These are phyloP conservation scores for Corynespora cassiicola DNA, from an alignment of 2,329 filamentous ascomycete species.

Conservation along the genomic window DNA sequence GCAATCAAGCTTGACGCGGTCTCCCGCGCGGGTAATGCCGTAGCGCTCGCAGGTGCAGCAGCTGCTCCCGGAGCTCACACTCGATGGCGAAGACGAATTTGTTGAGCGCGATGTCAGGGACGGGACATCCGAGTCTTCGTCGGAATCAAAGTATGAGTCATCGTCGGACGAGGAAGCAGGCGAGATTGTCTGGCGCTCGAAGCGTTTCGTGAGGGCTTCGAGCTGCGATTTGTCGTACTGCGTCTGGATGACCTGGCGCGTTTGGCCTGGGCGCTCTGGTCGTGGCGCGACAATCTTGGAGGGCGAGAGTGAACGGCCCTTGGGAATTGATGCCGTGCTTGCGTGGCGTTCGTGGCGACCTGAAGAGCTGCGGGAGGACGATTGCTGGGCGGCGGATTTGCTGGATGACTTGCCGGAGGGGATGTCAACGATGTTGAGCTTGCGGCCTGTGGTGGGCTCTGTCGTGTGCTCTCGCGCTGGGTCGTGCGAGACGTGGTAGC, in stretches of 20 bases:
- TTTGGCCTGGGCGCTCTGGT: conserved; percentile 86
- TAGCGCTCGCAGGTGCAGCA: conserved; percentile 94
- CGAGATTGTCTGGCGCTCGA: conserved; percentile 75
- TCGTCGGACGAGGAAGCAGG: conserved; percentile 69
- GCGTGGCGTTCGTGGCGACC: conserved; percentile 58
- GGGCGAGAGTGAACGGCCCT: conserved; percentile 85
- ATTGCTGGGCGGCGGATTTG: conserved; percentile 44
- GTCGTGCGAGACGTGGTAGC: conserved; percentile 97
- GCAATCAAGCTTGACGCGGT: conserved; percentile 95
- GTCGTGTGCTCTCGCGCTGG: conserved; percentile 86
- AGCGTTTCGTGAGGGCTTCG: conserved; percentile 80
- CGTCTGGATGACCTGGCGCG: conserved; percentile 82
- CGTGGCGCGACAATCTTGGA: conserved; percentile 91
- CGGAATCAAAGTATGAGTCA: conserved; percentile 69
- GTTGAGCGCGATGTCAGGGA: conserved; percentile 75
- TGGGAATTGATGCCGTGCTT: conserved; percentile 72
- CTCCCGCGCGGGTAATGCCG: conserved; percentile 91
- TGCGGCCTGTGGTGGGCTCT: conserved; percentile 95
- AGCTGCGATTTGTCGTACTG: conserved; percentile 79
- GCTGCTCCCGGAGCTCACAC: conserved; percentile 59
- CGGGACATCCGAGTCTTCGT: conserved; percentile 69
- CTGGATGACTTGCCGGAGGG: conserved; percentile 69
- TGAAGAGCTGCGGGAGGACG: conserved; percentile 55
- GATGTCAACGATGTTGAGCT: conserved; percentile 96
- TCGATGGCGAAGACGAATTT: conserved; percentile 71